Conservation (phyloP, 306 rosid genomes). For the Malus sieversii region DNA sequence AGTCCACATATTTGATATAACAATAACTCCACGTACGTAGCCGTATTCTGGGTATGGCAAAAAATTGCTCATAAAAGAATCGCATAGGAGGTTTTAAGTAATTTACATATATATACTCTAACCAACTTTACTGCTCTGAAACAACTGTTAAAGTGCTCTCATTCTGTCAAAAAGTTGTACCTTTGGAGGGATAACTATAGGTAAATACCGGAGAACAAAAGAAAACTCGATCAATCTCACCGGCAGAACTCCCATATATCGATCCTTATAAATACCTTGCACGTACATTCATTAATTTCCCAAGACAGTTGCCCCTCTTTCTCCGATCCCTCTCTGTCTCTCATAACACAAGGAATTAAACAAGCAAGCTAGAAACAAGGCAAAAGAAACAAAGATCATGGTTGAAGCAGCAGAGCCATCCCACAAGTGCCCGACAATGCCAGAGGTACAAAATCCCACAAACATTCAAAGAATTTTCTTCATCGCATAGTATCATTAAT, state of each 20-base stretch:
- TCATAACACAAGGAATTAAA: neutral
- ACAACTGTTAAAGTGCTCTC: neutral
- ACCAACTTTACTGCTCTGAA: neutral
- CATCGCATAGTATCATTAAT: neutral
- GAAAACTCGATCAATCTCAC: neutral
- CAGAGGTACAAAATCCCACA: slow-evolving; percentile 46
- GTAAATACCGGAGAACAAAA: neutral
- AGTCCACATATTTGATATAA: neutral
- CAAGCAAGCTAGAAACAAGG: slow-evolving; percentile 1
- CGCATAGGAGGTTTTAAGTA: neutral
- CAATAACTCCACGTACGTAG: too few species aligned
- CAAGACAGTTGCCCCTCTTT: slow-evolving; percentile 6
- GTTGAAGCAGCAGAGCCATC: slow-evolving; percentile 24
- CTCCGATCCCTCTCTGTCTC: slow-evolving; percentile 14
- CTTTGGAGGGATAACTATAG: neutral
- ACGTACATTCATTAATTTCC: neutral
- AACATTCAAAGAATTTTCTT: slow-evolving; percentile 18
- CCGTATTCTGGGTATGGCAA: neutral
- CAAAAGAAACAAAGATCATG: slow-evolving; percentile 20
- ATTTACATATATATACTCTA: neutral
- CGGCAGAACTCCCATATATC: slow-evolving; percentile 2
- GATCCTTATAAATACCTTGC: slow-evolving; percentile 21
- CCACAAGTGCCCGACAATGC: slow-evolving; percentile 40
- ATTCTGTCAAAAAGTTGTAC: neutral
- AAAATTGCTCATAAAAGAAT: neutral